Conservation (phyloP, 2,329 filamentous ascomycete genomes). For the Beauveria sp. region DNA sequence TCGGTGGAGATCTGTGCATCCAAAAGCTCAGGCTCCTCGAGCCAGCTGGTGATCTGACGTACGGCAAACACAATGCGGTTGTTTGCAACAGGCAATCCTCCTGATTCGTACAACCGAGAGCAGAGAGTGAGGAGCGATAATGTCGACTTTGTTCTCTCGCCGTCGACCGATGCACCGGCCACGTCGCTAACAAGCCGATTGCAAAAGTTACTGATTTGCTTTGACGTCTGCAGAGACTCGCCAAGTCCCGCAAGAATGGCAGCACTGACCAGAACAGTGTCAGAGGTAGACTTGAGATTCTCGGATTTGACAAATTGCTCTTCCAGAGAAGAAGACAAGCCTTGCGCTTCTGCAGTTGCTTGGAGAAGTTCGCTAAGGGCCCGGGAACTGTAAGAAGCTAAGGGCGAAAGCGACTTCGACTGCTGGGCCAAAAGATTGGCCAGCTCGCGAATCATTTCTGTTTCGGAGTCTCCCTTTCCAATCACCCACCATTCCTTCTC, state of each 20-base stretch:
- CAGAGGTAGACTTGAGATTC: slow-evolving; percentile 37
- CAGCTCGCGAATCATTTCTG: slow-evolving; percentile 32
- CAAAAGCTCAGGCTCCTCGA: slow-evolving; percentile 43
- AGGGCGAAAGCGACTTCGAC: slow-evolving; percentile 32
- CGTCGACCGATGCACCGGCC: slow-evolving; percentile 37
- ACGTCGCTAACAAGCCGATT: slow-evolving; percentile 55
- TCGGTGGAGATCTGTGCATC: slow-evolving; percentile 38
- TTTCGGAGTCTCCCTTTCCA: slow-evolving; percentile 24
- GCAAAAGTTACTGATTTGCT: slow-evolving; percentile 42
- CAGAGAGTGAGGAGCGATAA: slow-evolving; percentile 49
- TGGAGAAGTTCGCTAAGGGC: slow-evolving; percentile 43
- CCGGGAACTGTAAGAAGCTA: slow-evolving; percentile 45
- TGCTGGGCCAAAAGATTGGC: slow-evolving; percentile 37
- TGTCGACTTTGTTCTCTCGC: slow-evolving; percentile 37
- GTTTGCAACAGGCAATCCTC: slow-evolving; percentile 48
- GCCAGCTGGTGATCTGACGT: slow-evolving; percentile 67
- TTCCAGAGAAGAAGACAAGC: slow-evolving; percentile 37
- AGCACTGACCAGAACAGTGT: slow-evolving; percentile 39
- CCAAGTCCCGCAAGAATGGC: slow-evolving; percentile 46
- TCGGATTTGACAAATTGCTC: slow-evolving; percentile 37
- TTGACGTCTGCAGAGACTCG: slow-evolving; percentile 40
- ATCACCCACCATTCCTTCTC: slow-evolving; percentile 31
- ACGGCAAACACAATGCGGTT: slow-evolving; percentile 76
- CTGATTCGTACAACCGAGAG: slow-evolving; percentile 42
- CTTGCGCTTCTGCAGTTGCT: slow-evolving; percentile 37